phyloP scores from a whole-genome alignment of 441 rosid species.

The Breynia disticha region DNA sequence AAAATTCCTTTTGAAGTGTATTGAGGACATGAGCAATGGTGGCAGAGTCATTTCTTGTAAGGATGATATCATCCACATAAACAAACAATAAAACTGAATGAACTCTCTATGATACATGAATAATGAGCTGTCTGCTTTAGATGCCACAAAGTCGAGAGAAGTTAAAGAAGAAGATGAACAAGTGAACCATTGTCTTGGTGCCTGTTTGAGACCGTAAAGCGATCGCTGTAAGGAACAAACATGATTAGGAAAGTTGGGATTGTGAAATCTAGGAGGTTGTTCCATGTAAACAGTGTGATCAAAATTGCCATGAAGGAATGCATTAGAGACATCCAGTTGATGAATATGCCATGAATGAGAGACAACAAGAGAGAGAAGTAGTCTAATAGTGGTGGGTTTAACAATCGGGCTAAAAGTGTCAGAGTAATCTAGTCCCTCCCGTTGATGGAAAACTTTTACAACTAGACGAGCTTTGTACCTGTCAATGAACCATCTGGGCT shows the following conservation, averaged over 20 bases:
- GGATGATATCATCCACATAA: not conserved
- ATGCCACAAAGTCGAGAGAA: not conserved
- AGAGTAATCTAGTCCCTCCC: not conserved
- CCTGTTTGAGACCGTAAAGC: slow-evolving; percentile 1
- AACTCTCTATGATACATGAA: not conserved
- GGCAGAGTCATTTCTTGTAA: not conserved
- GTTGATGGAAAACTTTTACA: not conserved
- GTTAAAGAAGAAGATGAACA: not conserved
- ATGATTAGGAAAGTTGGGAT: not conserved
- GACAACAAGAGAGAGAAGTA: not conserved
- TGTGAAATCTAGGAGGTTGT: not conserved
- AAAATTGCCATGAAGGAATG: no score
- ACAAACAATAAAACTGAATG: not conserved
- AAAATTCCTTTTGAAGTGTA: not conserved
- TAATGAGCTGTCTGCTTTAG: not conserved
- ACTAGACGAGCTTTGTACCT: not conserved
- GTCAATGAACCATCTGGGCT: not conserved
- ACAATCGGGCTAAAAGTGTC: slow-evolving; percentile 4
- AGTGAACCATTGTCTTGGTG: not conserved
- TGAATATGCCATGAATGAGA: not conserved
- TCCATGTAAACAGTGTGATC: not conserved
- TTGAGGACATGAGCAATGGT: not conserved
- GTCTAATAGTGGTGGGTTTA: not conserved
- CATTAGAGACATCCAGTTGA: not conserved
- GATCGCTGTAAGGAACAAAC: not conserved